These are phyloP conservation scores for Cordyceps farinosa DNA, from an alignment of 2,329 filamentous ascomycete genomes.

Conservation along the genomic window DNA sequence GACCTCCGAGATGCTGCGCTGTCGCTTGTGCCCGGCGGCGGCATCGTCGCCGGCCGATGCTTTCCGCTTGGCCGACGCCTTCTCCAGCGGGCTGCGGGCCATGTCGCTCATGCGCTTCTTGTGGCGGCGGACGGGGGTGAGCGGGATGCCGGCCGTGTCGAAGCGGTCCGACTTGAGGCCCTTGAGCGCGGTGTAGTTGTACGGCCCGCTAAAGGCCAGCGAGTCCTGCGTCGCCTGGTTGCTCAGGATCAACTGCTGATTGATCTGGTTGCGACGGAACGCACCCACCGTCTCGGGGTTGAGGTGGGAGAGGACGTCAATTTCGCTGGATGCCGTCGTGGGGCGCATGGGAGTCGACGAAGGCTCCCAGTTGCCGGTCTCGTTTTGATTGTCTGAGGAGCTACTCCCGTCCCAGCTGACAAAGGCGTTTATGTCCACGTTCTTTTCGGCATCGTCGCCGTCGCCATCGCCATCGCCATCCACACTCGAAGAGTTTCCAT, in stretches of 20 bases:
- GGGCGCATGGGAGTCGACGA: constrained; percentile 51
- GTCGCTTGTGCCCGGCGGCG: constrained; percentile 48
- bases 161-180: constrained; percentile 65
- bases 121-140: constrained; percentile 62
- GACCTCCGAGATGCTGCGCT: constrained; percentile 58
- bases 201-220: constrained; percentile 57
- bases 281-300: constrained; percentile 68
- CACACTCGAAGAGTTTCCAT: constrained; percentile 43
- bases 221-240: constrained; percentile 60
- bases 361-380: constrained; percentile 47
- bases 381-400: constrained; percentile 58
- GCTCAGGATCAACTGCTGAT: constrained; percentile 57
- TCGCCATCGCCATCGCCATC: constrained; percentile 58
- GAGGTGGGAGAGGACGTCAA: constrained; percentile 54
- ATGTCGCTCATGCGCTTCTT: constrained; percentile 46
- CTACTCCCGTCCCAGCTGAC: constrained; percentile 61
- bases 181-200: constrained; percentile 57
- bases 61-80: constrained; percentile 52
- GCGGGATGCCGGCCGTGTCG: constrained; percentile 61
- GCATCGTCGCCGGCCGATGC: constrained; percentile 41
- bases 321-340: constrained; percentile 46
- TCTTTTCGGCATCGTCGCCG: constrained; percentile 62
- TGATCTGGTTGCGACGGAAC: constrained; percentile 68
- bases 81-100: constrained; percentile 48
- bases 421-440: constrained; percentile 67